These are phyloP conservation scores for Apiospora arundinis DNA, from an alignment of 2,329 filamentous ascomycete species.

Conservation along the genomic window DNA sequence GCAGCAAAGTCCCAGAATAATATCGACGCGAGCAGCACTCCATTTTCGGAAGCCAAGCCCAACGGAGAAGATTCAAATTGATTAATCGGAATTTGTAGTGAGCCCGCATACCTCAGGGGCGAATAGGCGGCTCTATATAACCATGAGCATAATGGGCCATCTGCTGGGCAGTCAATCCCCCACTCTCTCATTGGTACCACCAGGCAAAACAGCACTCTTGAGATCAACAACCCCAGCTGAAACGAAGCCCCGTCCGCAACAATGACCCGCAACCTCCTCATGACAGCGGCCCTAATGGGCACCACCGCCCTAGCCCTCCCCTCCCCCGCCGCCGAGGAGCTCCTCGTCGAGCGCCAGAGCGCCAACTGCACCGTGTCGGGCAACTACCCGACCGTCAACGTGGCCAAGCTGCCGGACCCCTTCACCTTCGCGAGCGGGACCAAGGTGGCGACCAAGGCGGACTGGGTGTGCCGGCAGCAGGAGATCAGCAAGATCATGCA, in stretches of 20 bases:
- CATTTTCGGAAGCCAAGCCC: constrained; percentile 3
- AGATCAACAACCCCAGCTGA: background rate
- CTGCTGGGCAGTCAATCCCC: too few relatives aligned
- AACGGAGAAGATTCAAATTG: background rate
- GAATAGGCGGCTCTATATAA: background rate
- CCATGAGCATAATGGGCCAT: background rate
- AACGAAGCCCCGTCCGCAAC: background rate
- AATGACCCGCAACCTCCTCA: constrained; percentile 24
- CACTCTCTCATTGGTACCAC: background rate
- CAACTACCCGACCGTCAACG: constrained; percentile 45
- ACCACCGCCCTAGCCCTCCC: constrained; percentile 37
- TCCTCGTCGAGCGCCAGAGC: constrained; percentile 45
- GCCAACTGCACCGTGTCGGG: constrained; percentile 42
- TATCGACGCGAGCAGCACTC: background rate
- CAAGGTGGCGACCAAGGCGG: constrained; percentile 51
- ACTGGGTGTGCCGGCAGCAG: constrained; percentile 55
- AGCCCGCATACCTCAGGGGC: background rate
- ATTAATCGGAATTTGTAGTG: background rate
- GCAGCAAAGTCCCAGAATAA: too few relatives aligned
- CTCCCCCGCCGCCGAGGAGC: constrained; percentile 38
- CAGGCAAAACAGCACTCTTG: background rate
- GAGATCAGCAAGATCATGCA: constrained; percentile 57
- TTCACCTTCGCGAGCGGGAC: constrained; percentile 52
- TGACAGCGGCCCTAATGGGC: constrained; percentile 39
- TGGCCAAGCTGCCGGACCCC: constrained; percentile 52